A percentile compares a stretch with the other conserved stretches of the same genome.
Evolutionary conservation across 78 protist genomes (phyloP).

Genomic region (Protostelium mycophagum): DNA sequence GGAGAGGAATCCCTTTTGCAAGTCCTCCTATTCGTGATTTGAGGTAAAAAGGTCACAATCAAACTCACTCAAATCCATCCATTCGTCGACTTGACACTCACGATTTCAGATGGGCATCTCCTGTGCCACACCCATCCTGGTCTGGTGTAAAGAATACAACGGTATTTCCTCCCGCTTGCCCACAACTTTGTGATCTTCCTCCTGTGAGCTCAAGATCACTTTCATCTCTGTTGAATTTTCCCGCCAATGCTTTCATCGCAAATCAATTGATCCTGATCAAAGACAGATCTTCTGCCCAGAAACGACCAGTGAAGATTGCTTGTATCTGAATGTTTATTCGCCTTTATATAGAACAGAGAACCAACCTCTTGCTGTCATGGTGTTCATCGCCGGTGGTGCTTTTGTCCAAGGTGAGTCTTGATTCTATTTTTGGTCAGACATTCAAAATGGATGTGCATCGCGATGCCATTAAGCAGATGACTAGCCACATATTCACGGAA

Average conservation of each 20-base stretch:
- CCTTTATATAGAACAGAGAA: conserved; percentile 6
- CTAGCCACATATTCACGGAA: no score
- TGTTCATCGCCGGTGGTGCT: conserved; percentile 57
- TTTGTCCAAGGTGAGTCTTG: background rate
- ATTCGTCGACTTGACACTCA: no score
- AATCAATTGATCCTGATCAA: no score
- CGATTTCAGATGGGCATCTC: conserved; percentile 14
- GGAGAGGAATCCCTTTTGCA: conserved; percentile 16
- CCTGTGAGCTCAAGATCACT: background rate
- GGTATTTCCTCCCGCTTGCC: conserved; percentile 19
- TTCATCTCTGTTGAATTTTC: background rate
- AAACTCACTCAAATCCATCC: no score
- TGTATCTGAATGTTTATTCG: conserved; percentile 51
- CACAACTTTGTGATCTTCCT: conserved; percentile 40
- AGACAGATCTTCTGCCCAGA: conserved; percentile 21
- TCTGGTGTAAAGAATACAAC: conserved; percentile 11
- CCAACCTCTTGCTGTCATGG: conserved; percentile 44
- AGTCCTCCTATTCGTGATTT: conserved; percentile 28
- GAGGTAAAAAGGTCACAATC: background rate
- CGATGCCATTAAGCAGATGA: no score
- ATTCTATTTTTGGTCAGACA: background rate
- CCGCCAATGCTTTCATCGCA: no score
- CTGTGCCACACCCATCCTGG: conserved; percentile 5
- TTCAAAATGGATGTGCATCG: background rate
- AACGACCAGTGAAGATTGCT: conserved; percentile 31